Conservation (phyloP, 768 basidiomycete genomes). For the Pulveroboletus sp. region DNA sequence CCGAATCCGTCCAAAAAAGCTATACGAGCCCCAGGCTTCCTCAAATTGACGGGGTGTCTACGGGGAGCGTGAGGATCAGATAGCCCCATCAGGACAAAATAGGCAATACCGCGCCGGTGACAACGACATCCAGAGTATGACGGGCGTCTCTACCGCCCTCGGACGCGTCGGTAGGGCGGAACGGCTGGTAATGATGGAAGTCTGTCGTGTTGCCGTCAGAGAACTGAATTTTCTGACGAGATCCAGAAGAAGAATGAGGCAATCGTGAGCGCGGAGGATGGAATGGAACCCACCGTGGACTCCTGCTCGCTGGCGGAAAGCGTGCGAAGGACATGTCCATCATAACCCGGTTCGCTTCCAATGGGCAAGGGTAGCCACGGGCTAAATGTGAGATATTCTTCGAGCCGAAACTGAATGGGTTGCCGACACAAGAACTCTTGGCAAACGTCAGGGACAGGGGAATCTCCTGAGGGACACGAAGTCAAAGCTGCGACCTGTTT, state of each 20-base stretch:
- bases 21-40: constrained; percentile 63
- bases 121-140: constrained; percentile 34
- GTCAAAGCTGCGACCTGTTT: constrained; percentile 27
- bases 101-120: constrained; percentile 30
- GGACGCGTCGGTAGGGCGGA: constrained; percentile 26
- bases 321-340: constrained; percentile 21
- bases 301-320: constrained; percentile 19
- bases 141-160: constrained; percentile 25
- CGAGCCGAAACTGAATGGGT: constrained; percentile 47
- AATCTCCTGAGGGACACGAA: constrained; percentile 10
- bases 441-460: constrained; percentile 5
- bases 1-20: constrained; percentile 53
- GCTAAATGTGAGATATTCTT: constrained; percentile 41
- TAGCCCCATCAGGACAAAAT: constrained; percentile 16
- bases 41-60: constrained; percentile 54
- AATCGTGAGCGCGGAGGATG: constrained; percentile 10
- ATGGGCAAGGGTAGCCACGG: constrained; percentile 34
- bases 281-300: constrained; percentile 22
- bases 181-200: constrained; percentile 29
- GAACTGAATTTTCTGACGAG: constrained; percentile 20
- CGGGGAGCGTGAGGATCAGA: constrained; percentile 20
- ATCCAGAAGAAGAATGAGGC: constrained; percentile 13
- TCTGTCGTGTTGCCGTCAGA: constrained; percentile 24
- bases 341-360: constrained; percentile 16
- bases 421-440: constrained; percentile 41